A percentile compares a stretch with the other conserved stretches of the same genome.
These are phyloP conservation scores for Pueraria montana DNA, from an alignment of 306 rosid genomes.

Conservation along the genomic window DNA sequence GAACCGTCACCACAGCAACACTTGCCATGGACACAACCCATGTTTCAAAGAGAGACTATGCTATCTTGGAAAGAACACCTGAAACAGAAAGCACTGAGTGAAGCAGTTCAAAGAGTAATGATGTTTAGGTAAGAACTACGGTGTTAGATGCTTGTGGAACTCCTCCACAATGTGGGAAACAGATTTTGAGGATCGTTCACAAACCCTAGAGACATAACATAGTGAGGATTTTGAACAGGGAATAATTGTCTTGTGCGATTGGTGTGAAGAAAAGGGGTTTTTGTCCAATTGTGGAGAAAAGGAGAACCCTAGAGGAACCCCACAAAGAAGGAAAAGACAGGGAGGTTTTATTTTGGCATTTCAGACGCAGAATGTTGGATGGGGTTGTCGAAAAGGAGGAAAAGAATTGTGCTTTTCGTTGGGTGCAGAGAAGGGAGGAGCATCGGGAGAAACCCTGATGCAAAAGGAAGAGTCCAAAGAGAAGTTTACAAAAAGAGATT, in stretches of 20 bases:
- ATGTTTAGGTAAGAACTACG: neutral
- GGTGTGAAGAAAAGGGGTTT: neutral
- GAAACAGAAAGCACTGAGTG: neutral
- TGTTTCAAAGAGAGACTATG: conserved; percentile 41
- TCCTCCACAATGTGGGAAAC: conserved; percentile 8
- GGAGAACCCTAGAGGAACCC: conserved; percentile 45
- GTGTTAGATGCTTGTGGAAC: neutral
- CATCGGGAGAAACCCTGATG: conserved; percentile 34
- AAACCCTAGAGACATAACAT: conserved; percentile 42
- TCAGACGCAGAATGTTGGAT: conserved; percentile 10
- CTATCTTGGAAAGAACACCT: conserved; percentile 10
- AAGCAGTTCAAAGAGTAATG: neutral
- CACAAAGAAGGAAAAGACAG: conserved; percentile 8
- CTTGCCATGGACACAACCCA: conserved; percentile 91
- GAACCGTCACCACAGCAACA: conserved; percentile 61
- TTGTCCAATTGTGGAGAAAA: conserved; percentile 24
- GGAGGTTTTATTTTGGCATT: neutral
- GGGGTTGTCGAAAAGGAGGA: conserved; percentile 31
- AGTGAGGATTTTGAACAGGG: neutral
- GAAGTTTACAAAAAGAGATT: conserved; percentile 46
- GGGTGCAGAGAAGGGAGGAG: conserved; percentile 33
- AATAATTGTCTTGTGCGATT: conserved; percentile 20
- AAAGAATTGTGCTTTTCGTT: conserved; percentile 42
- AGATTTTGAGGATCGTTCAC: neutral
- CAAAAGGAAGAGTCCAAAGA: conserved; percentile 49